A percentile compares a stretch with the other conserved stretches of the same genome.
Evolutionary conservation across 176 grass and related monocot genomes (phyloP).

Genomic region (Chloris gayana): DNA sequence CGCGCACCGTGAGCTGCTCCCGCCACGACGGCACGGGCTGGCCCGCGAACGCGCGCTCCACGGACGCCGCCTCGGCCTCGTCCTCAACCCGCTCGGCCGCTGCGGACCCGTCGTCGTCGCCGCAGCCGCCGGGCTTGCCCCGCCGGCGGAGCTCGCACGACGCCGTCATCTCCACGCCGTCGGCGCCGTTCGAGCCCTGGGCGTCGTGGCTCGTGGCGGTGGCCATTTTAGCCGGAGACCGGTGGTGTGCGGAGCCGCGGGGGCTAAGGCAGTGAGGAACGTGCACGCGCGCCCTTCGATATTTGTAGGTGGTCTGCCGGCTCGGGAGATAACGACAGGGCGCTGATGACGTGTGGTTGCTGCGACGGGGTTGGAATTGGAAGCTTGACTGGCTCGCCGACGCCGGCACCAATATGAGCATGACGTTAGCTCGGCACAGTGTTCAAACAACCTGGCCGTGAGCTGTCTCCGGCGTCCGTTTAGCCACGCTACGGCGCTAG

Average conservation of each 20-base stretch:
- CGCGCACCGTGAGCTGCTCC: constrained; percentile 75
- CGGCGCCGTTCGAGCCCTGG: constrained; percentile 22
- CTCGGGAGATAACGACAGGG: not conserved
- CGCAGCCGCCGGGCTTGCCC: constrained; percentile 2
- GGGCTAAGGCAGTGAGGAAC: not conserved
- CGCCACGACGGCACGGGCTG: constrained; percentile 60
- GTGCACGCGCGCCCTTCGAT: not conserved
- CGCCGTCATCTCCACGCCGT: constrained; percentile 44
- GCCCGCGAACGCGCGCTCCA: constrained; percentile 50
- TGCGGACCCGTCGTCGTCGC: not conserved
- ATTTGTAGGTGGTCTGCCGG: not conserved
- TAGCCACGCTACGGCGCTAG: not conserved
- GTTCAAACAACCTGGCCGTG: not conserved
- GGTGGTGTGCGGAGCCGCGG: not conserved
- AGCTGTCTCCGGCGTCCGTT: not conserved
- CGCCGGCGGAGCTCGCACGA: constrained; percentile 43
- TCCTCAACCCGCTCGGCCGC: not conserved
- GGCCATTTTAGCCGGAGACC: constrained; percentile 14
- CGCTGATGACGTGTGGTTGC: constrained; percentile 10
- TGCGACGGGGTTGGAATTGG: not conserved
- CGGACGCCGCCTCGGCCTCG: not conserved
- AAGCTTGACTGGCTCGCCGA: not conserved
- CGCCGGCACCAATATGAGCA: not conserved
- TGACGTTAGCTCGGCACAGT: not conserved
- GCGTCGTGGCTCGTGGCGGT: not conserved